Conservation (phyloP, 306 rosid species). For the Trichosanthes cucumerina region DNA sequence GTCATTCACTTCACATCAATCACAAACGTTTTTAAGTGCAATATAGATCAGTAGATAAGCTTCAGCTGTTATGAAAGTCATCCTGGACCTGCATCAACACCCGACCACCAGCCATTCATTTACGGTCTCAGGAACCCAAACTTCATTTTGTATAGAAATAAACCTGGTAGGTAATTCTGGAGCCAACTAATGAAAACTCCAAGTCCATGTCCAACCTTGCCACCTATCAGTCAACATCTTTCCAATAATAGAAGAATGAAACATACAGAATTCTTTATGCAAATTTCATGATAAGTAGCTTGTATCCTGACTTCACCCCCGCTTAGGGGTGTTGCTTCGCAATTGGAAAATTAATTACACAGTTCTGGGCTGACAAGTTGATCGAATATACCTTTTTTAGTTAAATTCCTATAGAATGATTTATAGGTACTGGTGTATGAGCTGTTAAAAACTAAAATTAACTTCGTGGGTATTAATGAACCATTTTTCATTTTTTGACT, state of each 20-base stretch:
- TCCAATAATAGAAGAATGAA: not conserved
- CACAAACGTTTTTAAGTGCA: not conserved
- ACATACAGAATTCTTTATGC: not conserved
- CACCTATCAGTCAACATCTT: not conserved
- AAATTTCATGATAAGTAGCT: not conserved
- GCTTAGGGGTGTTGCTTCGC: not conserved
- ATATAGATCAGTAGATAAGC: not conserved
- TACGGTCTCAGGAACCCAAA: not conserved
- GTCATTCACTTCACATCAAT: not conserved
- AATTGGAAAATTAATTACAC: not conserved
- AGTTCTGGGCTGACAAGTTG: not conserved
- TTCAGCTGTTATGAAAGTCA: not conserved
- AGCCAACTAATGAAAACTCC: not conserved
- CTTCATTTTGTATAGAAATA: not conserved
- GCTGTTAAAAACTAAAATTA: not conserved
- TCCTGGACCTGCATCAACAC: not conserved
- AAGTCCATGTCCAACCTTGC: not conserved
- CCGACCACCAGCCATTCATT: not conserved
- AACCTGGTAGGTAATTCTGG: not conserved
- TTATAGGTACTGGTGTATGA: not conserved
- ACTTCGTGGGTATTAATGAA: not conserved
- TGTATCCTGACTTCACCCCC: not conserved
- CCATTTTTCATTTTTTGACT: not conserved
- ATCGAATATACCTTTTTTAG: not conserved
- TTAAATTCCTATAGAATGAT: not conserved